Base-by-base conservation (phyloP, 768 basidiomycete genomes). In the Podaxis sp. region DNA sequence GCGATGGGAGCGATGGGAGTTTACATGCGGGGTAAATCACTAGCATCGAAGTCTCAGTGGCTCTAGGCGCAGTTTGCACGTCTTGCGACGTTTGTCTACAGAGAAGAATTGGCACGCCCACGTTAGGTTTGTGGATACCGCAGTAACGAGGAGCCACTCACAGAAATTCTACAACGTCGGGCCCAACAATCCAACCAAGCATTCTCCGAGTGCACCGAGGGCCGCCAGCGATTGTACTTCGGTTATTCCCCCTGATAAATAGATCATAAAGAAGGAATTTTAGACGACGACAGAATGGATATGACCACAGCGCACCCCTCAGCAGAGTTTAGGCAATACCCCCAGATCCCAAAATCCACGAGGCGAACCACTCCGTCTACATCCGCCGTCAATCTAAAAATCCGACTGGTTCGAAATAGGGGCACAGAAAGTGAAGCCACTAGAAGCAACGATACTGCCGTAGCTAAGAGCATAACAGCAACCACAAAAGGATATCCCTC, bases 271-370 rank as follows among this genome's bases (percentile, higher is more conserved):
- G 32, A 32, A 32, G 32, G 7, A 9, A 32, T 32, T 32, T 32
- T 32, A 32, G 7, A 32, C 32, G 32, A 32, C 32, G 32, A 32
- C 32, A 32, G 32, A 32, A 9, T 32, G 32, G 32, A 16, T n/a
- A 27, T 16, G 50, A 14, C 27, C 52, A 40, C 16, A 18, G 2
- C 57, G 25, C 38, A 59, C 56, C 56, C 21, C 23, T 32, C 32
- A 16, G 36, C 10, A 6, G 57, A 18, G 16, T 42, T 42, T 14
- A 51, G 25, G 23, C 57, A 59, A 44, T 59, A 59, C n/a, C 57
- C 57, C 57, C 57, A 59, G 50, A 59, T 59, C 14, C 57, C 57
- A 14, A 59, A 59, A 21, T 52, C 50, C 25, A 59, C 50, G 42
- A 32, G 44, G 7, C 50, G 50, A 40, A 10, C 25, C 5, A 40